phyloP scores from a whole-genome alignment of 2,329 filamentous ascomycete genomes.

The Cytospora leucostoma region DNA sequence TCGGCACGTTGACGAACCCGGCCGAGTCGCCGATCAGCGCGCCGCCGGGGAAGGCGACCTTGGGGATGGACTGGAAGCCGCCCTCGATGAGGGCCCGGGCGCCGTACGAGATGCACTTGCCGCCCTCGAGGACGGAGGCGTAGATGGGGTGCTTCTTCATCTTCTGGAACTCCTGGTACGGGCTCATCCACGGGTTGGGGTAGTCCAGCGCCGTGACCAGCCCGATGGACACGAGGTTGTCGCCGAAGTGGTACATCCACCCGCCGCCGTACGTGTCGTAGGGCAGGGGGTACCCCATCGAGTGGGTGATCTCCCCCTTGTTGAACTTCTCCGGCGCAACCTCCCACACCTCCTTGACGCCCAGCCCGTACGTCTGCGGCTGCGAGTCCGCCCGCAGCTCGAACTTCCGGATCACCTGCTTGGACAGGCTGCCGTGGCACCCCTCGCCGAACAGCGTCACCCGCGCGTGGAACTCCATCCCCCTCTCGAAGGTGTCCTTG shows the following conservation, averaged over 20 bases:
- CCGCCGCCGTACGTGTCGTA: constrained; percentile 91
- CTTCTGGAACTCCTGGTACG: constrained; percentile 96
- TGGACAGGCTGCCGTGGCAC: constrained; percentile 92
- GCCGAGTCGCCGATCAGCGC: constrained; percentile 95
- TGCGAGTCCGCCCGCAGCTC: constrained; percentile 86
- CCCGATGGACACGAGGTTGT: constrained; percentile 91
- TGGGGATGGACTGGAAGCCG: constrained; percentile 96
- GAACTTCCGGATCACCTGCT: constrained; percentile 93
- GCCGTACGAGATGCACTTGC: constrained; percentile 96
- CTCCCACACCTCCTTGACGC: constrained; percentile 97
- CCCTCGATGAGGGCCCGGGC: constrained; percentile 91
- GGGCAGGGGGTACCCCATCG: constrained; percentile 88
- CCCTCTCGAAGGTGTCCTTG: constrained; percentile 89
- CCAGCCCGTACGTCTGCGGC: constrained; percentile 92
- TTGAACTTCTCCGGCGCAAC: constrained; percentile 89
- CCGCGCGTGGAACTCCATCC: constrained; percentile 96
- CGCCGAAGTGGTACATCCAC: constrained; percentile 99
- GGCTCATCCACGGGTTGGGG: constrained; percentile 92
- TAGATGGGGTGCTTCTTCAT: constrained; percentile 98
- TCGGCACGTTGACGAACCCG: constrained; percentile 95
- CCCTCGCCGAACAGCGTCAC: constrained; percentile 93
- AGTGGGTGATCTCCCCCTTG: constrained; percentile 82
- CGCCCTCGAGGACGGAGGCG: constrained; percentile 82
- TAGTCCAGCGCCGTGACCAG: constrained; percentile 95
- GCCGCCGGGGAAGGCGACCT: constrained; percentile 93